Conservation (phyloP, 2,329 filamentous ascomycete genomes). For the Phoma sp. region DNA sequence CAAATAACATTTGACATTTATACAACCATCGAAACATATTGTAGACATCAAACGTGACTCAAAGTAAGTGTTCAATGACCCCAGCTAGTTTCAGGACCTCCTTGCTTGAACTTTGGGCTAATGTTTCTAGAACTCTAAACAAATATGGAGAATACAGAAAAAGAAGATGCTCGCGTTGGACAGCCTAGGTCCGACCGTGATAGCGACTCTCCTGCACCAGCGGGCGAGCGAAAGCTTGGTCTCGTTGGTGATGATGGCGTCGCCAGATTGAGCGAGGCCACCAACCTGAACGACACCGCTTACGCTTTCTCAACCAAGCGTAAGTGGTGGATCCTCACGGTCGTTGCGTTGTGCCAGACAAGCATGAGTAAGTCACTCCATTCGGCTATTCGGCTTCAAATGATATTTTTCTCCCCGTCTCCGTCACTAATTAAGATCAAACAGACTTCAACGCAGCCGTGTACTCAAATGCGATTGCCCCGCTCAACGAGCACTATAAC, state of each 20-base stretch:
- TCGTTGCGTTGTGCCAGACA: conserved; percentile 63
- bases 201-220: neutral
- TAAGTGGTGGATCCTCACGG: conserved; percentile 62
- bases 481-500: conserved; percentile 66
- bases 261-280: conserved; percentile 26
- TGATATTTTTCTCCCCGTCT: conserved; percentile 41
- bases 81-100: neutral
- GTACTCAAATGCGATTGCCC: conserved; percentile 60
- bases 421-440: conserved; percentile 42
- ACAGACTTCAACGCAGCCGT: conserved; percentile 62
- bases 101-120: neutral
- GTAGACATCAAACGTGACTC: neutral
- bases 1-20: neutral
- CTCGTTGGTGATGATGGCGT: neutral
- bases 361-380: conserved; percentile 55
- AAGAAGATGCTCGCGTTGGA: neutral
- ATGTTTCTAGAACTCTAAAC: neutral
- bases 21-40: neutral
- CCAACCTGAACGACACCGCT: conserved; percentile 47
- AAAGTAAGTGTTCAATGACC: neutral
- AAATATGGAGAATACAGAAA: conserved; percentile 5
- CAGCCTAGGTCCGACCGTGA: neutral
- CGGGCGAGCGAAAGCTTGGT: neutral
- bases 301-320: conserved; percentile 56
- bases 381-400: conserved; percentile 19